A percentile compares a stretch with the other conserved stretches of the same genome.
phyloP scores from a whole-genome alignment of 345 rosid species.

The Populus deltoides region DNA sequence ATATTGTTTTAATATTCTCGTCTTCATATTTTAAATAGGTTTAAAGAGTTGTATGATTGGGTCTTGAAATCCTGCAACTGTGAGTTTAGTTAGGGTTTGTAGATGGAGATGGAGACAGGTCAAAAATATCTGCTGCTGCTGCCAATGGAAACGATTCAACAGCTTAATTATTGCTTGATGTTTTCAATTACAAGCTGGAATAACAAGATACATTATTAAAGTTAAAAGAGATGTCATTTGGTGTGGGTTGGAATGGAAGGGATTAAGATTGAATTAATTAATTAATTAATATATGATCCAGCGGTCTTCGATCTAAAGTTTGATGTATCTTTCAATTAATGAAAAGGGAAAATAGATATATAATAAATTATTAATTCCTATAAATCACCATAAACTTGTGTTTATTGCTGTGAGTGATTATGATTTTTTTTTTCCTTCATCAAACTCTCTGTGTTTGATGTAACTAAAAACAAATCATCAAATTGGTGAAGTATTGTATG shows the following conservation, averaged over 20 bases:
- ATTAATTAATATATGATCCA: too few species aligned
- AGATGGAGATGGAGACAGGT: background rate
- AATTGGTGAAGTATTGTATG: too few species aligned
- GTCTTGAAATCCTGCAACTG: background rate
- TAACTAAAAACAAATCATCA: too few species aligned
- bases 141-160: background rate
- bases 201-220: background rate
- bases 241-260: background rate
- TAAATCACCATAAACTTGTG: too few species aligned
- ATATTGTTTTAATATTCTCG: too few species aligned
- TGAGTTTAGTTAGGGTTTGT: background rate
- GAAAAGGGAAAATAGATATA: too few species aligned
- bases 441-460: too few species aligned
- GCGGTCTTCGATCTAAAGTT: too few species aligned
- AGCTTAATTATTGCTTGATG: background rate
- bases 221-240: background rate
- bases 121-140: conserved; percentile 1
- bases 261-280: background rate
- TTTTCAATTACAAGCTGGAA: background rate
- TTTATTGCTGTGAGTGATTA: too few species aligned
- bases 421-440: too few species aligned
- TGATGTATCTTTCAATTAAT: too few species aligned
- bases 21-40: background rate
- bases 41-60: background rate
- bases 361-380: too few species aligned